Evolutionary conservation across 768 basidiomycete genomes (phyloP), one percentile per base, ranked within the genome.

Genomic region (Lactarius pseudohatsudake): DNA sequence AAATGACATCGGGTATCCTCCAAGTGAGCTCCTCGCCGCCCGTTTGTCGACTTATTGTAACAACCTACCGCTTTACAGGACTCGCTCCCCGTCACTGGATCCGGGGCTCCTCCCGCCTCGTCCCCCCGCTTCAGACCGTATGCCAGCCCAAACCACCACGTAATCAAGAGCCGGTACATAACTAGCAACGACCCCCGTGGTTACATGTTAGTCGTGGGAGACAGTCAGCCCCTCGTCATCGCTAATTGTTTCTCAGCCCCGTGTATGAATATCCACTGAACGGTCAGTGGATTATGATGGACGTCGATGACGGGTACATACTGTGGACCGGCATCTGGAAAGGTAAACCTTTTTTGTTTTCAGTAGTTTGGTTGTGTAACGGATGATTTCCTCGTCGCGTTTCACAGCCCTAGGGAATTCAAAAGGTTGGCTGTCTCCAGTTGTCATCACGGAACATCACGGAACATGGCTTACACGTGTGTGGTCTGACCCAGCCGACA

Each of bases 281-380:
- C 69, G 90, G 88, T 26, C 92, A 94, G 73, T 93, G 92, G 90
- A 91, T 95, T 73, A 94, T 95, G 93, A 92, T 94, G 85, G 93
- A 95, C 79, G 90, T 92, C 73, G 93, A 95, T 75, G 92, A 94
- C 74, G 93, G 93, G 3, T 94, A 92, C 75, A 88, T 95, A 65
- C 80, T 94, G 20, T 95, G 93, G 92, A 95, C 94, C 1, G 91
- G 92, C 11, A 95, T 95, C 61, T 95, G 93, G 93, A 95, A 95
- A 82, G 92, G 92, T 92, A 65, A 67, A 79, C 67, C 11, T n/a
- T 20, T 43, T 32, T 28, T 45, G 16, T 47, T 30, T 32, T 32
- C 43, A 7, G 36, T 53, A 45, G 26, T 1, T 11, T 11, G 10
- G 53, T 43, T 3, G 32, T 57, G 50, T 64, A 36, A 56, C 15